These are phyloP conservation scores for Monilinia laxa DNA, from an alignment of 2,329 filamentous ascomycete species.

Conservation along the genomic window DNA sequence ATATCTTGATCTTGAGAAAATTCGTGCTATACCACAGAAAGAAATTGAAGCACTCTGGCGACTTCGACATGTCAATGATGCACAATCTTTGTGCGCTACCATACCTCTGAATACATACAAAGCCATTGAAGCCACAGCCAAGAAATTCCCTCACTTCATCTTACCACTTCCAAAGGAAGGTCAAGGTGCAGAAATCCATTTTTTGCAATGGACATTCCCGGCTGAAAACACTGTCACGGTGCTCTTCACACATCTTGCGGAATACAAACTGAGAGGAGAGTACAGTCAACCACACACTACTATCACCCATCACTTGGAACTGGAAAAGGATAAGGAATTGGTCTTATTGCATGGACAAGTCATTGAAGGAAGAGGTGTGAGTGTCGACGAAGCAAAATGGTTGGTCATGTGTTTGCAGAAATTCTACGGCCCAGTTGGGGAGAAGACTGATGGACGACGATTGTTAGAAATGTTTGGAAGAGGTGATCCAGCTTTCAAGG, in stretches of 20 bases:
- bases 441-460: conserved; percentile 60
- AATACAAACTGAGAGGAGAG: conserved; percentile 88
- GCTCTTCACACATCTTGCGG: conserved; percentile 89
- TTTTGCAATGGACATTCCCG: conserved; percentile 94
- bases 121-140: conserved; percentile 69
- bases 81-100: conserved; percentile 77
- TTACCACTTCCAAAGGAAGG: conserved; percentile 73
- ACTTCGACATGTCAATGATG: conserved; percentile 72
- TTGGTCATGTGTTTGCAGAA: conserved; percentile 89
- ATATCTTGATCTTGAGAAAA: conserved; percentile 79
- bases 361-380: conserved; percentile 72
- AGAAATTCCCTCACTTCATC: conserved; percentile 81
- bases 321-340: conserved; percentile 70
- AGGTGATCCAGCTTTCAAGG: conserved; percentile 75
- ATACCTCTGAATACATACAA: conserved; percentile 74
- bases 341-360: conserved; percentile 86
- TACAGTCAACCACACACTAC: conserved; percentile 92
- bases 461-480: conserved; percentile 78
- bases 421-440: conserved; percentile 72
- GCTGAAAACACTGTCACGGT: conserved; percentile 67
- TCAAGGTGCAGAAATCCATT: conserved; percentile 86
- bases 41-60: conserved; percentile 91
- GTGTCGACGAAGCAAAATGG: conserved; percentile 81
- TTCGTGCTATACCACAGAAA: conserved; percentile 66
- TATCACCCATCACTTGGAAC: conserved; percentile 84